Evolutionary conservation across 148 eudicot species (phyloP).

Genomic region (Chenopodium album): DNA sequence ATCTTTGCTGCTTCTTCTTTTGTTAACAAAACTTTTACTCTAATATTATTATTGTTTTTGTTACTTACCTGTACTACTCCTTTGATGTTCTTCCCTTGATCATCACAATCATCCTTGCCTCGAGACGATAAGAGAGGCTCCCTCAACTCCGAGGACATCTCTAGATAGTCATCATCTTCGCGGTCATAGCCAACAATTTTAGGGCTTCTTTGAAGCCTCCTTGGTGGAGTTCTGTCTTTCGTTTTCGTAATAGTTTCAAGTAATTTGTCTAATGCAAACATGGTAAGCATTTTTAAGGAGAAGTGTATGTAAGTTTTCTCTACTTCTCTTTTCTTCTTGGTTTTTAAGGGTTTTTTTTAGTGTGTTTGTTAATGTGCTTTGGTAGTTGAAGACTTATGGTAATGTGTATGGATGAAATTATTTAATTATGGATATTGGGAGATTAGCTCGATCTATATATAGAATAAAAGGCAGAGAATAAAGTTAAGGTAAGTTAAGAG

Average conservation of each 20-base stretch:
- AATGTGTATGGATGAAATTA: background rate
- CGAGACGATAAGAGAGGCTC: slow-evolving; percentile 11
- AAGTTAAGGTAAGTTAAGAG: background rate
- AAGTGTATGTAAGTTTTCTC: background rate
- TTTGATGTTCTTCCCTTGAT: background rate
- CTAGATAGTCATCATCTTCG: background rate
- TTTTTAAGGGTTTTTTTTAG: background rate
- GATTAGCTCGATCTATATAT: background rate
- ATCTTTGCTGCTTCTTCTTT: slow-evolving; percentile 48
- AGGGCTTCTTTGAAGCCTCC: slow-evolving; percentile 27
- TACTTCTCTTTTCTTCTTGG: too few species aligned
- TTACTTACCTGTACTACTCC: background rate
- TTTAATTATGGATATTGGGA: background rate
- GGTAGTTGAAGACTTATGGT: background rate
- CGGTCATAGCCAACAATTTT: slow-evolving; percentile 10
- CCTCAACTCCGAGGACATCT: background rate
- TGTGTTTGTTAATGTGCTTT: background rate
- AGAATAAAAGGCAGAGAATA: background rate
- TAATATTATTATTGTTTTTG: slow-evolving; percentile 12
- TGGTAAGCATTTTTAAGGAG: slow-evolving; percentile 19
- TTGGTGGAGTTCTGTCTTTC: slow-evolving; percentile 13
- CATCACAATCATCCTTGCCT: background rate
- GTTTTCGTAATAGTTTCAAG: slow-evolving; percentile 11
- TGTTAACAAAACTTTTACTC: slow-evolving; percentile 51
- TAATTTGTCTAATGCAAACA: slow-evolving; percentile 16